Conservation (phyloP, 2,329 filamentous ascomycete species). For the Cercospora janseana region DNA sequence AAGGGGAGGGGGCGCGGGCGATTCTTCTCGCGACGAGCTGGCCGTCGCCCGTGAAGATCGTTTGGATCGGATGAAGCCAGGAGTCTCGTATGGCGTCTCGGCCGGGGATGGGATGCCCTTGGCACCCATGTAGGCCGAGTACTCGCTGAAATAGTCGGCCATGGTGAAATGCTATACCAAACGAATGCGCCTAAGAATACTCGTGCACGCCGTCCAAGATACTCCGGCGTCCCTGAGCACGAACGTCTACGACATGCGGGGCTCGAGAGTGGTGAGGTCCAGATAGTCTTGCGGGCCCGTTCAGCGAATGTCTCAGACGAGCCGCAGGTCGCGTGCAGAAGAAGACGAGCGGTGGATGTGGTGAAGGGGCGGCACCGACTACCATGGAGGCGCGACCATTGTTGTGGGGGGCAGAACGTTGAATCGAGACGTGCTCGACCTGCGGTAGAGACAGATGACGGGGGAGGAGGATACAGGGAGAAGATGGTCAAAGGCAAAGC, state of each 20-base stretch:
- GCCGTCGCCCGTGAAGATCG: slow-evolving; percentile 55
- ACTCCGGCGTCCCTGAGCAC: slow-evolving; percentile 31
- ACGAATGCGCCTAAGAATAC: not conserved
- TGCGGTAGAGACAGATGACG: slow-evolving; percentile 21
- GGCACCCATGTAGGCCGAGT: slow-evolving; percentile 47
- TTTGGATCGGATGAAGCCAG: slow-evolving; percentile 53
- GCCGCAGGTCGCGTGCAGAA: slow-evolving; percentile 8
- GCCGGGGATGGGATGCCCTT: slow-evolving; percentile 67
- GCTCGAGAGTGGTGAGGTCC: not conserved
- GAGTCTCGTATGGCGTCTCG: slow-evolving; percentile 69
- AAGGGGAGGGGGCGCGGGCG: slow-evolving; percentile 60
- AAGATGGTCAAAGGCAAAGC: slow-evolving; percentile 1
- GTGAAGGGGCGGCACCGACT: not conserved
- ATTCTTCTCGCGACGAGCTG: slow-evolving; percentile 62
- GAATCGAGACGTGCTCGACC: slow-evolving; percentile 8
- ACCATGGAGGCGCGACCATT: not conserved
- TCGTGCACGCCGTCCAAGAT: slow-evolving; percentile 19
- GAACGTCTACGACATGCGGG: slow-evolving; percentile 24
- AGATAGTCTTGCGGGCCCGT: not conserved
- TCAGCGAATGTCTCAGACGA: slow-evolving; percentile 1
- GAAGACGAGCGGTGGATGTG: slow-evolving; percentile 10
- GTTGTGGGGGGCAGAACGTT: slow-evolving; percentile 3
- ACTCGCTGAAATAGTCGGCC: slow-evolving; percentile 50
- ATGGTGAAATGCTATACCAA: slow-evolving; percentile 19
- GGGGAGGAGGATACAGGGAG: slow-evolving; percentile 9